Evolutionary conservation across 2,329 filamentous ascomycete genomes (phyloP), one percentile per base, ranked within the genome.

Genomic region (Talaromyces sp.): DNA sequence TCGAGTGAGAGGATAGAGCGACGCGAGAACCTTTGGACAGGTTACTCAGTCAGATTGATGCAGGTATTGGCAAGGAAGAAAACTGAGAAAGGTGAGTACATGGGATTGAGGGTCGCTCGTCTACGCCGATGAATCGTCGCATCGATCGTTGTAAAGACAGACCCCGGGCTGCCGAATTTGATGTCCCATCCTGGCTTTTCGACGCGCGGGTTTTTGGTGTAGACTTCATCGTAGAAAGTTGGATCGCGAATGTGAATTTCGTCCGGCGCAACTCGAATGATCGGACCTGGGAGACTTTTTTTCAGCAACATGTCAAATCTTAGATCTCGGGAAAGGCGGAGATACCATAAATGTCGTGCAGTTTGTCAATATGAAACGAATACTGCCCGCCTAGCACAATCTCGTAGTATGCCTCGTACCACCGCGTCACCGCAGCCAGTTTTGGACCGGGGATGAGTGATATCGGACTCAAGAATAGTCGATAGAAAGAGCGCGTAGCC

Each of bases 221-320:
- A 72, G 19, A 72, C 56, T 10, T 65, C 63, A 41, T 72, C 69
- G 55, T 69, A 72, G 57, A 65, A 70, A 19, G 67, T 61, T 6
- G 65, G 63, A 58, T 73, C 71, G 24, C 66, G 64, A 61, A 73
- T 66, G 57, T 74, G 72, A 24, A 74, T 59, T 55, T 73, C 71
- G 54, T 66, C 63, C 2, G 72, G 72, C 54, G 65, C 67, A 57
- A 73, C 70, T 24, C 72, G 71, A 29, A 73, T 67, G 48, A 74
- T 72, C 5, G 71, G 71, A 7, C 70, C 70, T 72, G 50, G 24
- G 3, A 21, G 29, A 12, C 21, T 17, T 35, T 35, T 32, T 43
- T 61, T 21, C 38, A 46, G 35, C 52, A 41, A 38, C 19, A 17
- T 26, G 24, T n/a, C n/a, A 48, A 31, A 14, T 43, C 12, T 11